A percentile compares a stretch with the other conserved stretches of the same genome.
Evolutionary conservation across 169 alveolate genomes (phyloP).

Genomic region (Plasmodium adleri): DNA sequence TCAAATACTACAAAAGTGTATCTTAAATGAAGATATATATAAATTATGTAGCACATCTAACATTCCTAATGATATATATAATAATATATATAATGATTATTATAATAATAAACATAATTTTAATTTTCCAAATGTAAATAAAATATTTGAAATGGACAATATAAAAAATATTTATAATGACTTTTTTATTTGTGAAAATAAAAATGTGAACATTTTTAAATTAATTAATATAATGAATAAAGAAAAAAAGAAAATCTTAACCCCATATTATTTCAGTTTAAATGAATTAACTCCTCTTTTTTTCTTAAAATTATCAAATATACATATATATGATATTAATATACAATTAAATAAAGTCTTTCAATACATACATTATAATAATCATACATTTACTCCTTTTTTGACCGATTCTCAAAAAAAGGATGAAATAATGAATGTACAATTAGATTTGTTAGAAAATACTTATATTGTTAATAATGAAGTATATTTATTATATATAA

Average conservation of each 20-base stretch:
- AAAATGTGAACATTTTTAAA: slow-evolving; percentile 56
- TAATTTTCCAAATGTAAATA: slow-evolving; percentile 37
- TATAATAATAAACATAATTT: not conserved
- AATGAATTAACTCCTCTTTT: slow-evolving; percentile 60
- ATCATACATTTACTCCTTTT: slow-evolving; percentile 74
- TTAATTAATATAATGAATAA: slow-evolving; percentile 60
- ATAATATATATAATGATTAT: not conserved
- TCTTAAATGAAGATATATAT: too few species aligned
- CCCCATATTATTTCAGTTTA: slow-evolving; percentile 49
- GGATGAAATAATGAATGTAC: slow-evolving; percentile 43
- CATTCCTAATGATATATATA: not conserved
- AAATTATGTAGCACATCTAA: too few species aligned
- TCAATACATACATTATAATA: slow-evolving; percentile 72
- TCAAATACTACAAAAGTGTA: too few species aligned
- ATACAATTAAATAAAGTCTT: slow-evolving; percentile 61
- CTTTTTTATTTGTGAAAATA: slow-evolving; percentile 75
- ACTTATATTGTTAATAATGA: slow-evolving; percentile 65
- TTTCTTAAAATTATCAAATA: slow-evolving; percentile 59
- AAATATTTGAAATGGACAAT: slow-evolving; percentile 56
- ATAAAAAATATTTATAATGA: slow-evolving; percentile 63
- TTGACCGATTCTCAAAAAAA: slow-evolving; percentile 24
- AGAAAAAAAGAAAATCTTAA: slow-evolving; percentile 41
- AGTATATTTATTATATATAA: slow-evolving; percentile 63
- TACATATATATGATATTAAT: slow-evolving; percentile 71
- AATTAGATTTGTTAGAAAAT: slow-evolving; percentile 74